phyloP scores from a whole-genome alignment of 208 protist species.

The Lotmaria passim region DNA sequence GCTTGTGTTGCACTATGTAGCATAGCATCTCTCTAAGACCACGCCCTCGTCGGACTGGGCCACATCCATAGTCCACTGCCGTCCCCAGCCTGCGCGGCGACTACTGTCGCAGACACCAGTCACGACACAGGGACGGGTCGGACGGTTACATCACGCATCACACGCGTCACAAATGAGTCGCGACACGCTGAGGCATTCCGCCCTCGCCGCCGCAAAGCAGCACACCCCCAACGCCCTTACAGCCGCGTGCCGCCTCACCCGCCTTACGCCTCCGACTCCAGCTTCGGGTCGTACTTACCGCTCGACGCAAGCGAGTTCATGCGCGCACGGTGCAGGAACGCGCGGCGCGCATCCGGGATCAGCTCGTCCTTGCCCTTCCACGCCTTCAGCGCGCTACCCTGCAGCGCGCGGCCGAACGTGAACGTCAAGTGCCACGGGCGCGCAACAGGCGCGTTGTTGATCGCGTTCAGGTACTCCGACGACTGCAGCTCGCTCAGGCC shows the following conservation, averaged over 20 bases:
- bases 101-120: no score
- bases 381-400: conserved; percentile 90
- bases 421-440: conserved; percentile 94
- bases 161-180: no score
- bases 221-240: no score
- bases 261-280: conserved; percentile 55
- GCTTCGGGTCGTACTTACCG: conserved; percentile 60
- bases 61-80: no score
- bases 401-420: conserved; percentile 96
- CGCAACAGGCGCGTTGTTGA: conserved; percentile 75
- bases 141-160: no score
- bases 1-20: no score
- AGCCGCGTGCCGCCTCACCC: not conserved
- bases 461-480: conserved; percentile 95
- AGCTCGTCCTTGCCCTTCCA: conserved; percentile 91
- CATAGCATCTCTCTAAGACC: no score
- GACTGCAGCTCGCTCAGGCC: conserved; percentile 96
- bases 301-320: conserved; percentile 72
- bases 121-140: no score
- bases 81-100: no score
- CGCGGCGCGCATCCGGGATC: conserved; percentile 79
- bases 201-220: no score
- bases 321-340: conserved; percentile 75
- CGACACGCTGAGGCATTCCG: no score
- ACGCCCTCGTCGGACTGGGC: no score